Base-by-base conservation (phyloP, 805 yeast species). In the Cyberlindnera amylophila region DNA sequence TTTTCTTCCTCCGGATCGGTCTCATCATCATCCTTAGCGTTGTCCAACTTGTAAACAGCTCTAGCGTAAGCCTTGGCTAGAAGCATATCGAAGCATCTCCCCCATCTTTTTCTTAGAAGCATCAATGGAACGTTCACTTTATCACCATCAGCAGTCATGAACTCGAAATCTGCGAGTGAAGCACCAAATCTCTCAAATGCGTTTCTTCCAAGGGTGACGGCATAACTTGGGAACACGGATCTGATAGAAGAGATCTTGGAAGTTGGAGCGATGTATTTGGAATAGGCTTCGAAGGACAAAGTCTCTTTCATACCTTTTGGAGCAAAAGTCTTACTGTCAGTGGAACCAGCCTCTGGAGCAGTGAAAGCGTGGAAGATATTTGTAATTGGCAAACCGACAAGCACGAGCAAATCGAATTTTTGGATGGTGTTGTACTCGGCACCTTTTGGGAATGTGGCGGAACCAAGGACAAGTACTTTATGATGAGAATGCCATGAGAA, bases 401-500 rank as follows among this genome's bases (percentile, higher is more conserved):
- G 69, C 2, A 77, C 60, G 55, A 79, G 55, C 32, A 64, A 43
- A 41, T 67, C 71, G 44, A 69, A 70, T 33, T 59, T 43, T 69
- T 75, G 70, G 57, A 79, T 60, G 2, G 67, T 58, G 6, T 64
- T 59, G 36, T 42, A 42, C n/a, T 47, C 48, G 13, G 58, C 60
- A 30, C 57, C 57, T 17, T 47, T 44, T 1, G 55, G 54, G 9
- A 45, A 24, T 1, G 32, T 24, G 5, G 49, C 42, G 8, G 70
- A 60, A 1, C 93, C 93, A 28, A 85, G 53, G 23, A 82, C 60
- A 1, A 82, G 64, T 1, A 82, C 79, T 57, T 79, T 80, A 55
- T 85, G 91, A 59, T 85, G 95, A 1, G 90, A 81, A 26, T 73
- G 74, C 95, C 95, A 85, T 1, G 79, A 79, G 61, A 74, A 80